These are phyloP conservation scores for Tolypocladium capitatum DNA, from an alignment of 2,329 filamentous ascomycete species.

Conservation along the genomic window DNA sequence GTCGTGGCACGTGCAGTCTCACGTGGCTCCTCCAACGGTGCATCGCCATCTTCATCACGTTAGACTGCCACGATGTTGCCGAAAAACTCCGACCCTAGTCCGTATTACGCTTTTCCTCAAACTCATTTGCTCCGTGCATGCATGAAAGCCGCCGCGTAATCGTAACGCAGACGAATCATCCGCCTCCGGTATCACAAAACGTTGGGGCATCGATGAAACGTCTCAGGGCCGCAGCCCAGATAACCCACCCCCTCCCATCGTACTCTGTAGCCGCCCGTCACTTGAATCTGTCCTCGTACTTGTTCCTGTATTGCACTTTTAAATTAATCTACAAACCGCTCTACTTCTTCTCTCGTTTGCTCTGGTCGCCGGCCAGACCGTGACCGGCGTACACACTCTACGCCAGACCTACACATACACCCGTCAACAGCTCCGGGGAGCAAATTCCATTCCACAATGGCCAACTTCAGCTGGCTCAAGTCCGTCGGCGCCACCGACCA, in stretches of 20 bases:
- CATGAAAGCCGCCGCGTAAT: not conserved
- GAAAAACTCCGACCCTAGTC: not conserved
- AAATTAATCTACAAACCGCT: not conserved
- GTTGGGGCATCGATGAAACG: slow-evolving; percentile 5
- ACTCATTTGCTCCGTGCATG: not conserved
- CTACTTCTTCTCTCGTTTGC: not conserved
- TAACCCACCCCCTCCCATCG: not conserved
- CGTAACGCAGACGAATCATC: not conserved
- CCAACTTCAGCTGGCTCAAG: slow-evolving; percentile 43
- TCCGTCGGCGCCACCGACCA: slow-evolving; percentile 43
- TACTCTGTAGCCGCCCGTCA: not conserved
- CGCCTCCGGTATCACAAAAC: not conserved
- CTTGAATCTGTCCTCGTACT: not conserved
- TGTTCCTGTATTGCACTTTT: not conserved
- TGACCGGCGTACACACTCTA: not conserved
- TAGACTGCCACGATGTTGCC: not conserved
- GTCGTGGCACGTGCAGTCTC: not conserved
- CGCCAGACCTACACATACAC: not conserved
- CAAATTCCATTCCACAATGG: slow-evolving; percentile 19
- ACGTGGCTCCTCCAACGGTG: not conserved
- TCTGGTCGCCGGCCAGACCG: not conserved
- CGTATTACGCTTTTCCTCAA: not conserved
- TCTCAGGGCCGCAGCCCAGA: slow-evolving; percentile 5
- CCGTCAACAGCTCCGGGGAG: not conserved
- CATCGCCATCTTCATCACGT: not conserved